phyloP scores from a whole-genome alignment of 2,329 filamentous ascomycete genomes.

The Bretziella fagacearum region DNA sequence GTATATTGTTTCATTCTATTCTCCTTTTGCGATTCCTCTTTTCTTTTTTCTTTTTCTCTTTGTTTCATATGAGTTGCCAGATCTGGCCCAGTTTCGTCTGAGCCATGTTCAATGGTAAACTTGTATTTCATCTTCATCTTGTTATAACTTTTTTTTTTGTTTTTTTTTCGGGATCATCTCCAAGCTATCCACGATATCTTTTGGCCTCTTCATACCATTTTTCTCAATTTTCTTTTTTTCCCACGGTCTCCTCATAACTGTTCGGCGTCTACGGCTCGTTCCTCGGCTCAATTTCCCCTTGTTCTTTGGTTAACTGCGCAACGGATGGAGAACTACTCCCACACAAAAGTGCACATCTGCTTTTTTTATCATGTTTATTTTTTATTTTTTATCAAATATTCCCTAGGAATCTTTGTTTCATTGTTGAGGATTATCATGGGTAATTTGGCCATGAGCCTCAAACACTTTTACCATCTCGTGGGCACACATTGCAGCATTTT shows the following conservation, averaged over 20 bases:
- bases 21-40: too few relatives aligned
- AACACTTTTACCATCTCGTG: not conserved
- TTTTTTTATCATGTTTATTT: not conserved
- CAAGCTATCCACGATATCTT: conserved; percentile 6
- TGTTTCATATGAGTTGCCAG: not conserved
- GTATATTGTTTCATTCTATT: conserved; percentile 10
- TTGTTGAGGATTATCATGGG: too few relatives aligned
- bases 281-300: conserved; percentile 17
- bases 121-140: too few relatives aligned
- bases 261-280: conserved; percentile 8
- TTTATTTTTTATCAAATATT: not conserved
- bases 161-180: conserved; percentile 5
- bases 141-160: conserved; percentile 5
- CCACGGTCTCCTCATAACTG: conserved; percentile 30
- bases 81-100: conserved; percentile 1
- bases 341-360: not conserved
- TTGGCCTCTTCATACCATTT: conserved; percentile 6
- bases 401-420: not conserved
- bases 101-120: too few relatives aligned
- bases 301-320: conserved; percentile 1
- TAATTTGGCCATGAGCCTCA: not conserved
- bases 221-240: conserved; percentile 9
- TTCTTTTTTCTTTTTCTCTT: conserved; percentile 6
- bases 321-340: conserved; percentile 16
- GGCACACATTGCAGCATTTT: conserved; percentile 3